These are phyloP conservation scores for Penicillium malachiteum DNA, from an alignment of 495 filamentous ascomycete genomes.

Conservation along the genomic window DNA sequence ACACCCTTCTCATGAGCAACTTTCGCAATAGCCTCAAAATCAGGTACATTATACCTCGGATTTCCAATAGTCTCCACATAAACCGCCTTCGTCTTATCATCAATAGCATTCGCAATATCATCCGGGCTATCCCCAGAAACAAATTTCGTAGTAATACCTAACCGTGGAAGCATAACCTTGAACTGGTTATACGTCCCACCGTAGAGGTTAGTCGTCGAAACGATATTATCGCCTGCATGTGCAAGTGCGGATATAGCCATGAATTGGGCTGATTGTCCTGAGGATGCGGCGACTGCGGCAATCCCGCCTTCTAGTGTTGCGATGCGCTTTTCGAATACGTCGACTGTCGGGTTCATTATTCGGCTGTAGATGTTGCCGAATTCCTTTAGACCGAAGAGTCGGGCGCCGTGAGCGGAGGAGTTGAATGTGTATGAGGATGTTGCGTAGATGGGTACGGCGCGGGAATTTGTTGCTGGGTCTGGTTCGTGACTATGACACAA, in stretches of 20 bases:
- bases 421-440: conserved; percentile 93
- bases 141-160: conserved; percentile 91
- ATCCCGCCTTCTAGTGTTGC: conserved; percentile 94
- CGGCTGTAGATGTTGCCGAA: conserved; percentile 98
- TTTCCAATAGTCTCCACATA: conserved; percentile 97
- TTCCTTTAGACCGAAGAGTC: conserved; percentile 96
- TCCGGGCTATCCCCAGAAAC: conserved; percentile 78
- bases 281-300: conserved; percentile 84
- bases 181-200: conserved; percentile 98
- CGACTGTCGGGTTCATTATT: conserved; percentile 98
- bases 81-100: conserved; percentile 94
- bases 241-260: conserved; percentile 84
- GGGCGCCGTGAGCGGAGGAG: conserved; percentile 93
- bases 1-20: conserved; percentile 78
- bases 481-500: conserved; percentile 66
- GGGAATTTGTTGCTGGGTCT: conserved; percentile 82
- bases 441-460: conserved; percentile 95
- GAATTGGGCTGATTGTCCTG: conserved; percentile 94
- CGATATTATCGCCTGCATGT: conserved; percentile 88
- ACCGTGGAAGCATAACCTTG: conserved; percentile 84
- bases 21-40: conserved; percentile 81
- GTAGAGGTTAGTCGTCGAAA: conserved; percentile 90
- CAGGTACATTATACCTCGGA: conserved; percentile 90
- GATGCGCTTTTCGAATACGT: conserved; percentile 93
- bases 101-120: conserved; percentile 82